Evolutionary conservation across 805 yeast species (phyloP), one percentile per base, ranked within the genome.

Genomic region (Yamadazyma takamatsuzukensis): DNA sequence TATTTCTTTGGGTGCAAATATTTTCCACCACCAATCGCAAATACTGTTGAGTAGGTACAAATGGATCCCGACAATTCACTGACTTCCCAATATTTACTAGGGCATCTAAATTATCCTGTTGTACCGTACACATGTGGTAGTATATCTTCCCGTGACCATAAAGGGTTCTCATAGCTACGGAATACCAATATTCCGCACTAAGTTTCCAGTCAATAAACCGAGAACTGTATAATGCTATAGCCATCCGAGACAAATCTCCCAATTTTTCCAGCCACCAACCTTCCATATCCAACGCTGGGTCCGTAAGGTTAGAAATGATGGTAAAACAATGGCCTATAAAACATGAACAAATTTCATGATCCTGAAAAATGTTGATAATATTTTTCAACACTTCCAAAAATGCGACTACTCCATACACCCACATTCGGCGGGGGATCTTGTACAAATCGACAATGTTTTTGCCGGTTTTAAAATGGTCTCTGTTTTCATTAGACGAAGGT

Each of bases 381-480:
- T 81, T 83, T 51, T 83, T 83, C 48, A 83, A 59, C 5, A 83
- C 87, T 52, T 83, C 93, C 30, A 83, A 57, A 45, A 83, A 82
- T 13, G 89, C 85, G 11, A 83, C 89, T 10, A 85, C 78, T 16
- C 94, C 94, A 53, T 83, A 83, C 6, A 84, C 89, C 93, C 93
- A 84, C 66, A 84, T 68, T 45, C 93, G 64, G 47, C 90, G 68
- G 21, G 85, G 84, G 26, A 84, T 82, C 53, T 87, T 77, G 53
- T 84, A 83, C 25, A 82, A 74, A 42, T 80, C 82, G 6, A 84
- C 84, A 29, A 84, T 76, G 44, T 83, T 85, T 49, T 77, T 78
- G 2, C 93, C 93, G 3, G 88, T 78, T 50, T 77, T 80, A 21
- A 83, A 80, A 32, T 39, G 43, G 11, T 42, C 47, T 36, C 63